These are phyloP conservation scores for Arthrinium puccinioides DNA, from an alignment of 2,329 filamentous ascomycete species.

Conservation along the genomic window DNA sequence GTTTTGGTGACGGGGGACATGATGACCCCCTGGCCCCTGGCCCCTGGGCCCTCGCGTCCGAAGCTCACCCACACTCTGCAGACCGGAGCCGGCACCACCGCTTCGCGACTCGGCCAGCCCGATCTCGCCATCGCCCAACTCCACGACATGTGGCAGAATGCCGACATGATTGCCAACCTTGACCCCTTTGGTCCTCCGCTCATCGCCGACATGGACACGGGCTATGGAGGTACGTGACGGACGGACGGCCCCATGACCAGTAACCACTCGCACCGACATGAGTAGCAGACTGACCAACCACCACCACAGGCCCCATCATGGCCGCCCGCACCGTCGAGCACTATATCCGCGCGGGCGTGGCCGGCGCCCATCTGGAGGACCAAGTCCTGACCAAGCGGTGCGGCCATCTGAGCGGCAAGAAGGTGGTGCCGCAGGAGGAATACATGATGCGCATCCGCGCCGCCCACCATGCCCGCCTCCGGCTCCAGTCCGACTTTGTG, in stretches of 20 bases:
- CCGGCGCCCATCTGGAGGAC: conserved; percentile 25
- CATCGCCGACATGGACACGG: conserved; percentile 48
- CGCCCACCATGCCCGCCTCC: conserved; percentile 39
- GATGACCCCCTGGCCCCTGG: too few relatives aligned
- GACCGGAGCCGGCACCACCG: conserved; percentile 43
- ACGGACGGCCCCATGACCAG: neutral
- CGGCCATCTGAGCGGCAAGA: conserved; percentile 56
- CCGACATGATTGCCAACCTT: conserved; percentile 45
- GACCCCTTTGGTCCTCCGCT: conserved; percentile 36
- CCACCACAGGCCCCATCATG: conserved; percentile 26
- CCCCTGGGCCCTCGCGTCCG: too few relatives aligned
- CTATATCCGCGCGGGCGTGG: conserved; percentile 47
- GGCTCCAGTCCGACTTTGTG: conserved; percentile 48
- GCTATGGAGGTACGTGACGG: conserved; percentile 37
- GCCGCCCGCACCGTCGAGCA: conserved; percentile 33
- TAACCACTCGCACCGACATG: neutral
- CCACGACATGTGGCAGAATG: conserved; percentile 44
- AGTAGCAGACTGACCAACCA: neutral
- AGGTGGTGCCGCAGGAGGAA: conserved; percentile 43
- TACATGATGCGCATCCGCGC: conserved; percentile 52
- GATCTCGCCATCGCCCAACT: conserved; percentile 43
- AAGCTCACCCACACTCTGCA: conserved; percentile 21
- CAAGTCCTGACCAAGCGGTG: conserved; percentile 53
- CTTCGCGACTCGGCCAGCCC: conserved; percentile 38
- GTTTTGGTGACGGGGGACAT: neutral